Evolutionary conservation across 768 basidiomycete species (phyloP).

Genomic region (Boletus edulis): DNA sequence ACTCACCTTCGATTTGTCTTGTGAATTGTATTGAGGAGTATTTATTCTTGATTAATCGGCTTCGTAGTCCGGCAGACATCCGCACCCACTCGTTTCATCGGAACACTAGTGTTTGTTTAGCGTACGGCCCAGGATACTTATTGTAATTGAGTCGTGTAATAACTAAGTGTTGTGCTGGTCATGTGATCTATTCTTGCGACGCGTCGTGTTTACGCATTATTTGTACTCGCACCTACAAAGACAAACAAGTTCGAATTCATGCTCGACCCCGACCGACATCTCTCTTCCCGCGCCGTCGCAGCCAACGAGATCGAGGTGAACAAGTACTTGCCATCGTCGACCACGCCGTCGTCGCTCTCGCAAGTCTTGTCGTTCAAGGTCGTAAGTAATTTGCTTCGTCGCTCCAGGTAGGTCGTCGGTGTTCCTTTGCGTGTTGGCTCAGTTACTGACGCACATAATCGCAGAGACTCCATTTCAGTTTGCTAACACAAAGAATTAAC

Average conservation of each 20-base stretch:
- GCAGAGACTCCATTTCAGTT: constrained; percentile 14
- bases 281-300: constrained; percentile 19
- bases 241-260: constrained; percentile 36
- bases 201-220: constrained; percentile 33
- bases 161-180: constrained; percentile 10
- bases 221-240: constrained; percentile 24
- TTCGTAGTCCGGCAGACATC: background rate
- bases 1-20: constrained; percentile 31
- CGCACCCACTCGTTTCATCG: background rate
- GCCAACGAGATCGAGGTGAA: constrained; percentile 12
- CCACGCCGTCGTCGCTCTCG: constrained; percentile 14
- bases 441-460: background rate
- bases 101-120: background rate
- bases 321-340: constrained; percentile 22
- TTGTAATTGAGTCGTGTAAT: constrained; percentile 2
- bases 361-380: constrained; percentile 17
- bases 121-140: background rate
- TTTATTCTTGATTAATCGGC: constrained; percentile 1
- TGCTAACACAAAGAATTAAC: constrained; percentile 22
- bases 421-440: background rate
- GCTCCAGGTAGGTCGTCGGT: constrained; percentile 20
- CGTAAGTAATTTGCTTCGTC: constrained; percentile 28
- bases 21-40: constrained; percentile 12
- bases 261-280: background rate
- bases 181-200: constrained; percentile 20